Evolutionary conservation across 768 basidiomycete species (phyloP).

Genomic region (Botryobasidium botryosum): DNA sequence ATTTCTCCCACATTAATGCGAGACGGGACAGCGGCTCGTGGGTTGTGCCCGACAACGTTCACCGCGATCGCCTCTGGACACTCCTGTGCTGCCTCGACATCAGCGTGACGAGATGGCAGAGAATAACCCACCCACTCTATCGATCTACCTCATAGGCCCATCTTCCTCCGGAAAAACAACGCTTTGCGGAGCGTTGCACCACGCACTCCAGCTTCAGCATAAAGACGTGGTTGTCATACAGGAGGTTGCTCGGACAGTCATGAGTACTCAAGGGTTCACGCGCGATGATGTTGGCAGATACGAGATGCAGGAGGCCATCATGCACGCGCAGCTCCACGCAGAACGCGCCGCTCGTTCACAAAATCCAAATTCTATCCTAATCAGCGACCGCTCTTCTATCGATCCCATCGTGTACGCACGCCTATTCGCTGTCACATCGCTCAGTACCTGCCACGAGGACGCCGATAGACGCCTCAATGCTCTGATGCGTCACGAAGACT

Average conservation of each 20-base stretch:
- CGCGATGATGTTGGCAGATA: conserved; percentile 31
- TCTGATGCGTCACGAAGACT: no score
- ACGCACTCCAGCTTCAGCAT: no score
- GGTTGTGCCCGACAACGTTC: no score
- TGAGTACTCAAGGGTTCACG: conserved; percentile 36
- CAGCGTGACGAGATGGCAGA: no score
- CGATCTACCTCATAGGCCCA: conserved; percentile 10
- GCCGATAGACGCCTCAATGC: not conserved
- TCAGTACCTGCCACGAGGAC: not conserved
- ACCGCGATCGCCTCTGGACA: no score
- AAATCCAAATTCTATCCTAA: conserved; percentile 19
- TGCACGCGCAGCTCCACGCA: conserved; percentile 34
- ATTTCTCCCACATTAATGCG: no score
- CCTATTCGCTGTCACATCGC: conserved; percentile 19
- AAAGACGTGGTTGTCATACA: conserved; percentile 26
- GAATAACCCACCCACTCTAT: no score
- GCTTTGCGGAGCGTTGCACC: no score
- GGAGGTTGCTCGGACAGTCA: conserved; percentile 45
- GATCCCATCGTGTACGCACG: conserved; percentile 49
- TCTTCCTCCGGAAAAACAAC: conserved; percentile 58
- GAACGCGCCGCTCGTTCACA: conserved; percentile 21
- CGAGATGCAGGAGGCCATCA: conserved; percentile 47
- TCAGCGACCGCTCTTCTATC: conserved; percentile 48
- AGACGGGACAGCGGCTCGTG: no score
- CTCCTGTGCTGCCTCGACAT: no score